Evolutionary conservation across 805 yeast species (phyloP).

Genomic region (Brettanomyces nanus): DNA sequence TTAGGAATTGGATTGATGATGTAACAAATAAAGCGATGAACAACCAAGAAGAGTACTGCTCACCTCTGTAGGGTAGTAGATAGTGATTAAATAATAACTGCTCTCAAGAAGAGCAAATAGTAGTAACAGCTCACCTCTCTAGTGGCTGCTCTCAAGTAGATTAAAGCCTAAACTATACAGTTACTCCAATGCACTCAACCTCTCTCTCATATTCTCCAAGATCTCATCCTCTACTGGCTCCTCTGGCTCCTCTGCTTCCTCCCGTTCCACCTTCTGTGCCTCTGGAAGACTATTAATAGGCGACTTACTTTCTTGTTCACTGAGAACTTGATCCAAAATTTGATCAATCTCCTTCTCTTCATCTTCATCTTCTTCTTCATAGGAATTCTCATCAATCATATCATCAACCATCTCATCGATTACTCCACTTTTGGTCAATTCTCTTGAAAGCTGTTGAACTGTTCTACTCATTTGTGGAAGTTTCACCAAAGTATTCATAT

Average conservation of each 20-base stretch:
- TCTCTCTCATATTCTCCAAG: conserved; percentile 79
- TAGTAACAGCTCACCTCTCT: no score
- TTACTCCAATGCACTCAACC: conserved; percentile 63
- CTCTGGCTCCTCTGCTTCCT: conserved; percentile 13
- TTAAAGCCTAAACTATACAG: no score
- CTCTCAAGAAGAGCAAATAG: no score
- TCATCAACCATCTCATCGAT: conserved; percentile 96
- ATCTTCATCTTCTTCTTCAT: conserved; percentile 57
- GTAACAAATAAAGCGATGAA: no score
- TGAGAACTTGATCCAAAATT: conserved; percentile 40
- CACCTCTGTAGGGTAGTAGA: no score
- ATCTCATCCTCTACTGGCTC: conserved; percentile 66
- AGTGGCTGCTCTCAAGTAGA: no score
- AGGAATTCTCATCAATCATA: conserved; percentile 62
- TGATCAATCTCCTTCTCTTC: conserved; percentile 52
- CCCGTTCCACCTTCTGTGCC: conserved; percentile 15
- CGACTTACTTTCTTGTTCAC: conserved; percentile 30
- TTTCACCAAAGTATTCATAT: conserved; percentile 69
- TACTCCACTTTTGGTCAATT: conserved; percentile 76
- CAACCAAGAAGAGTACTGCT: no score
- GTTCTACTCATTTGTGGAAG: conserved; percentile 75
- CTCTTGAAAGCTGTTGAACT: conserved; percentile 81
- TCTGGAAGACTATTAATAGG: conserved; percentile 5
- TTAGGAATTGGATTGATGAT: background rate
- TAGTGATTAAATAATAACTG: no score